Evolutionary conservation across 2,329 filamentous ascomycete species (phyloP).

Genomic region (Moelleriella libera): DNA sequence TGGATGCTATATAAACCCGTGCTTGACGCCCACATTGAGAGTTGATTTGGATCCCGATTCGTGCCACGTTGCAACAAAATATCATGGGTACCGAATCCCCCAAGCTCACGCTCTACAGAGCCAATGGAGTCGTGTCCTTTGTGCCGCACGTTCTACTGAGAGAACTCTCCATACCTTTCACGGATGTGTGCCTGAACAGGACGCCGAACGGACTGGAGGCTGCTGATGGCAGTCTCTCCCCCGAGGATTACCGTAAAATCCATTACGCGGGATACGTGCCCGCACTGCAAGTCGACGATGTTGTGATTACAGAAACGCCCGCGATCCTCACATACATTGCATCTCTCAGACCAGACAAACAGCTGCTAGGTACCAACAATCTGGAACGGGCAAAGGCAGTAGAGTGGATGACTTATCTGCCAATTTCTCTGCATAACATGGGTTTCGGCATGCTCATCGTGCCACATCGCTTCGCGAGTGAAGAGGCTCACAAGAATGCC

Average conservation of each 20-base stretch:
- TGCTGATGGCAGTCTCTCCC: slow-evolving; percentile 16
- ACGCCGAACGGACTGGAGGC: slow-evolving; percentile 9
- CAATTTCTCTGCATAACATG: slow-evolving; percentile 15
- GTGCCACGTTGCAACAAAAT: background rate
- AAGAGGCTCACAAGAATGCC: slow-evolving; percentile 2
- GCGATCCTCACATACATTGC: slow-evolving; percentile 18
- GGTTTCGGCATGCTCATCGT: slow-evolving; percentile 12
- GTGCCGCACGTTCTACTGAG: slow-evolving; percentile 14
- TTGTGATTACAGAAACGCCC: slow-evolving; percentile 17
- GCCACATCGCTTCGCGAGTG: slow-evolving; percentile 14
- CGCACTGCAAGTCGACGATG: slow-evolving; percentile 12
- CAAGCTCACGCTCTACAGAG: slow-evolving; percentile 11
- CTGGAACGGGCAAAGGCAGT: slow-evolving; percentile 11
- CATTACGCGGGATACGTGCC: slow-evolving; percentile 18
- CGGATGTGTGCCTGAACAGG: slow-evolving; percentile 7
- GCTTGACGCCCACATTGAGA: too few relatives aligned
- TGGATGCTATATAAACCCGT: too few relatives aligned
- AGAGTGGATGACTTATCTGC: slow-evolving; percentile 19
- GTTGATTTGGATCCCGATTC: too few relatives aligned
- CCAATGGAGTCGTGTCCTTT: slow-evolving; percentile 15
- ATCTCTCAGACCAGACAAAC: slow-evolving; percentile 7
- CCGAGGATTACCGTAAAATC: slow-evolving; percentile 14
- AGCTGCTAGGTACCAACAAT: slow-evolving; percentile 8
- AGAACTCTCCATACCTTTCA: slow-evolving; percentile 14
- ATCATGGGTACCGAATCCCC: background rate